A percentile compares a stretch with the other conserved stretches of the same genome.
Evolutionary conservation across 495 filamentous ascomycete genomes (phyloP).

Genomic region (Tuber magnatum): DNA sequence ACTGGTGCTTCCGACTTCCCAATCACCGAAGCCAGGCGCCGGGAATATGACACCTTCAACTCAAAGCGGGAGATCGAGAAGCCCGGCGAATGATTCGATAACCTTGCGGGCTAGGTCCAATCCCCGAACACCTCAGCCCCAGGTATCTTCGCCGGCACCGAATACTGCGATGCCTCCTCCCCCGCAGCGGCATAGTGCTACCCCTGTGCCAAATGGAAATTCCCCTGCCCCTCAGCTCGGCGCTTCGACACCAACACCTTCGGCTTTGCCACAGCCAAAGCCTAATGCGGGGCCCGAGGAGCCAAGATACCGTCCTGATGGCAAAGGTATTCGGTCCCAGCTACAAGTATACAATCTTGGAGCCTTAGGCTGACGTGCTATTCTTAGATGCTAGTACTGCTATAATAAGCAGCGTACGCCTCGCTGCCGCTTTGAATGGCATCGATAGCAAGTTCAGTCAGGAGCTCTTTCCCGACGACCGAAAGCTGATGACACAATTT

Average conservation of each 20-base stretch:
- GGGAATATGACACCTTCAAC: neutral
- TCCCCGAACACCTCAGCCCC: constrained; percentile 16
- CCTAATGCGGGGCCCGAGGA: constrained; percentile 36
- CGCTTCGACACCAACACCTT: constrained; percentile 31
- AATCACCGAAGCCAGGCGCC: neutral
- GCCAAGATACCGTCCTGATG: constrained; percentile 41
- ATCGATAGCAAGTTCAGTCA: constrained; percentile 60
- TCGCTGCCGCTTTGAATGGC: constrained; percentile 55
- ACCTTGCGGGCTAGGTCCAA: constrained; percentile 26
- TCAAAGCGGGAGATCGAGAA: constrained; percentile 14
- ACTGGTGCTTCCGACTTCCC: constrained; percentile 10
- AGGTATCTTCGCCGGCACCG: constrained; percentile 22
- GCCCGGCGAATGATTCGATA: constrained; percentile 27
- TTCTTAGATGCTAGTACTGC: constrained; percentile 50
- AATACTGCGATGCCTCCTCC: constrained; percentile 30
- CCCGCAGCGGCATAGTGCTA: constrained; percentile 32
- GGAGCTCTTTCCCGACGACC: constrained; percentile 26
- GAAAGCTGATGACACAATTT: constrained; percentile 35
- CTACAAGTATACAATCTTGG: constrained; percentile 24
- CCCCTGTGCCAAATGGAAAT: constrained; percentile 25
- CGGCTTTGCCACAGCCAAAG: constrained; percentile 15
- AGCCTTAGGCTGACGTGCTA: constrained; percentile 38
- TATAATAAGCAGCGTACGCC: constrained; percentile 57
- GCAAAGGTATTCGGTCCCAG: constrained; percentile 35
- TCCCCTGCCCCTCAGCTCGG: constrained; percentile 26